These are phyloP conservation scores for Fusarium foetens DNA, from an alignment of 2,329 filamentous ascomycete genomes.

Conservation along the genomic window DNA sequence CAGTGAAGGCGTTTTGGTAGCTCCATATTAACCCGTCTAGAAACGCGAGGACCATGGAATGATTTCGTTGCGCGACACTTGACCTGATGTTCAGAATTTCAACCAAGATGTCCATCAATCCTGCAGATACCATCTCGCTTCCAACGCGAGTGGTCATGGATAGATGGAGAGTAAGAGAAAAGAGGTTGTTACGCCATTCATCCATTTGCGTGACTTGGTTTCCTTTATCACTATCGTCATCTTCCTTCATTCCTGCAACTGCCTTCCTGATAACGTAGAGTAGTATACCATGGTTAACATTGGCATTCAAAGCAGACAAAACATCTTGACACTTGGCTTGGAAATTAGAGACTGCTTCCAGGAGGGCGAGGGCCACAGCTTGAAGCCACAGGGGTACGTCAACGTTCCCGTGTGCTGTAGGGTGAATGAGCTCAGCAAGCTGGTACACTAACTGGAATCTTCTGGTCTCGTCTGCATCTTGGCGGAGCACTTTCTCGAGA, in stretches of 20 bases:
- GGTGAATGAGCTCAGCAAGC: conserved; percentile 89
- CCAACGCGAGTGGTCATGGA: conserved; percentile 79
- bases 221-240: conserved; percentile 63
- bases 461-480: conserved; percentile 89
- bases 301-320: conserved; percentile 89
- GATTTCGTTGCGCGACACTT: conserved; percentile 81
- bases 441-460: conserved; percentile 92
- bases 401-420: conserved; percentile 74
- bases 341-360: conserved; percentile 88
- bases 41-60: conserved; percentile 86
- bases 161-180: conserved; percentile 86
- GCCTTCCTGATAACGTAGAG: conserved; percentile 93
- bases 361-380: conserved; percentile 79
- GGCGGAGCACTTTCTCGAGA: conserved; percentile 83
- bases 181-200: conserved; percentile 90
- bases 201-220: conserved; percentile 75
- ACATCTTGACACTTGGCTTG: conserved; percentile 83
- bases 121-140: conserved; percentile 86
- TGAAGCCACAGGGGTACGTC: conserved; percentile 81
- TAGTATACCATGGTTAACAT: conserved; percentile 94
- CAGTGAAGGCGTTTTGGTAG: conserved; percentile 84
- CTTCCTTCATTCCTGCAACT: conserved; percentile 79
- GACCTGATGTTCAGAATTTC: conserved; percentile 89
- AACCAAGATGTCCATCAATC: conserved; percentile 88
- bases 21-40: conserved; percentile 89